These are phyloP conservation scores for Exophiala calicioides DNA, from an alignment of 2,329 filamentous ascomycete genomes.

Conservation along the genomic window DNA sequence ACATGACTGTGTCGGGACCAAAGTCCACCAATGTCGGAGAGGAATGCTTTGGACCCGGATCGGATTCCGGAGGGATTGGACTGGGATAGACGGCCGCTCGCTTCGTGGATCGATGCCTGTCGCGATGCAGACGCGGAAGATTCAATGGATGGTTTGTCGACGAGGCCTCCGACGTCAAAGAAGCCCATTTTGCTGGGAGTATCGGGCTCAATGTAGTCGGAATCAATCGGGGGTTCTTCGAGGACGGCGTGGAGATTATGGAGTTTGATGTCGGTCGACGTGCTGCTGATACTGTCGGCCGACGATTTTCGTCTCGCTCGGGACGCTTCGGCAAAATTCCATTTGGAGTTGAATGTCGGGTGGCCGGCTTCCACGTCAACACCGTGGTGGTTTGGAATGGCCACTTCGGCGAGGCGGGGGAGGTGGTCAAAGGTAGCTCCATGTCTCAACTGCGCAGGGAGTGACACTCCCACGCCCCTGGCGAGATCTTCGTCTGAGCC, in stretches of 20 bases:
- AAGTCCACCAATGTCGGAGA: conserved; percentile 32
- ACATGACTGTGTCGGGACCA: conserved; percentile 23
- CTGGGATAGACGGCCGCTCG: conserved; percentile 9
- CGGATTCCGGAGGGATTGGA: conserved; percentile 11
- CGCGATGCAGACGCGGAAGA: conserved; percentile 35
- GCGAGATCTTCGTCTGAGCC: conserved; percentile 92
- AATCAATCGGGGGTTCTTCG: conserved; percentile 9
- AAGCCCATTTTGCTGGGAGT: conserved; percentile 65
- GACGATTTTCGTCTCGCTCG: conserved; percentile 9
- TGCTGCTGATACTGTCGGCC: conserved; percentile 24
- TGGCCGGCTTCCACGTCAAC: conserved; percentile 25
- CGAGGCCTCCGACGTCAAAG: conserved; percentile 78
- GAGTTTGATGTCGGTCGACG: conserved; percentile 28
- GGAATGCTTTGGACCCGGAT: conserved; percentile 28
- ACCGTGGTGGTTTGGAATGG: conserved; percentile 9
- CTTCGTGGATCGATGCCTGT: conserved; percentile 25
- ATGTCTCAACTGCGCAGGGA: conserved; percentile 53
- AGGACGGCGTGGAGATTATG: conserved; percentile 18
- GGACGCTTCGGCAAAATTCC: conserved; percentile 26
- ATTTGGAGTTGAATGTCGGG: conserved; percentile 23
- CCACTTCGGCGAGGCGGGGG: conserved; percentile 22
- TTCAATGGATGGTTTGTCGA: conserved; percentile 49
- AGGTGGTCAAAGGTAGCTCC: conserved; percentile 9
- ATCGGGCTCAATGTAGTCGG: conserved; percentile 18
- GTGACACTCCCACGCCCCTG: conserved; percentile 71